Evolutionary conservation across 1,284 basidiomycete species (phyloP).

Genomic region (Irpex sp.): DNA sequence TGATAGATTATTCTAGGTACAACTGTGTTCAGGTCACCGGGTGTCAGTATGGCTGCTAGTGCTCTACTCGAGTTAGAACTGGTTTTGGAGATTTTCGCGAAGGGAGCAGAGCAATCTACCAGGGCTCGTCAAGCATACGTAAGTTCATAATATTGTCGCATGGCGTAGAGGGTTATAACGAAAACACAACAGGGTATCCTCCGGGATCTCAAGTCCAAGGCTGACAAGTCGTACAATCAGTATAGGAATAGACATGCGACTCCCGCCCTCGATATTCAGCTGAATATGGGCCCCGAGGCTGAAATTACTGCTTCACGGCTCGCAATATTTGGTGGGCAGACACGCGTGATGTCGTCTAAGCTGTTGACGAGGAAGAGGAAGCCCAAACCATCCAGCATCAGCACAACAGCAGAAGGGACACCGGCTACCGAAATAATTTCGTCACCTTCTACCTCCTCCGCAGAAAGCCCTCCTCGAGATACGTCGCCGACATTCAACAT

Average conservation of each 20-base stretch:
- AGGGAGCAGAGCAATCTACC: conserved; percentile 22
- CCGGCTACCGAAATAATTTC: neutral
- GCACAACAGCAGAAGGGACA: neutral
- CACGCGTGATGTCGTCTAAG: conserved; percentile 41
- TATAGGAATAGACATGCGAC: conserved; percentile 25
- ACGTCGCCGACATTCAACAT: conserved; percentile 12
- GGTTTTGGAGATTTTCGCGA: conserved; percentile 28
- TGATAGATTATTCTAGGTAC: conserved; percentile 32
- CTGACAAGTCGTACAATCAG: conserved; percentile 23
- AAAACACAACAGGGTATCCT: conserved; percentile 21
- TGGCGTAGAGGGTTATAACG: neutral
- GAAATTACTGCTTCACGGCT: conserved; percentile 41
- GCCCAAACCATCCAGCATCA: conserved; percentile 11
- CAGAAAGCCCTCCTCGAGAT: conserved; percentile 10
- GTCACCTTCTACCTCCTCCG: neutral
- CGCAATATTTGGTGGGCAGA: conserved; percentile 56
- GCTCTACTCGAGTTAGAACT: conserved; percentile 30
- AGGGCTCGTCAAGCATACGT: conserved; percentile 29
- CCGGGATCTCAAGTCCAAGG: conserved; percentile 24
- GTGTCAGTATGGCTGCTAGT: conserved; percentile 29
- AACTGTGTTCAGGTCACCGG: conserved; percentile 27
- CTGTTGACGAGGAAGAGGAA: conserved; percentile 19
- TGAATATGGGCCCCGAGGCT: conserved; percentile 31
- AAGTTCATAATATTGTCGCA: conserved; percentile 7
- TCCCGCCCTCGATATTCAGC: conserved; percentile 25